Percentiles rank a stretch among this genome's conserved stretches.
Evolutionary conservation across 768 basidiomycete genomes (phyloP).

Genomic region (Mycena vulgaris): DNA sequence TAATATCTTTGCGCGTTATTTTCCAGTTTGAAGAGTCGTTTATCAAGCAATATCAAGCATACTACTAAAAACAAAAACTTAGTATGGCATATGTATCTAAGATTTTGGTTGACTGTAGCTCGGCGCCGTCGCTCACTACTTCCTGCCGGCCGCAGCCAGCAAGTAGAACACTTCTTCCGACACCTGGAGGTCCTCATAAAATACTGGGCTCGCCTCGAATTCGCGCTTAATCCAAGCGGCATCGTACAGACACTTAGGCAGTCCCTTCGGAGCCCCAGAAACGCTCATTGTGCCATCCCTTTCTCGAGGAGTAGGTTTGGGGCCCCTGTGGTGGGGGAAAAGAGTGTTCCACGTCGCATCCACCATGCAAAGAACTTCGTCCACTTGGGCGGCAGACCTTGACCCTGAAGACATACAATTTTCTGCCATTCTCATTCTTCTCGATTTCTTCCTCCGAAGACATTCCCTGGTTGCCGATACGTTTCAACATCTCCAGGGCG

Average conservation of each 20-base stretch:
- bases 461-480: conserved; percentile 5
- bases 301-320: neutral
- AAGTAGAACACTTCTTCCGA: conserved; percentile 1
- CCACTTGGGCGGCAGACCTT: neutral
- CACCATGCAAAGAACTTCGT: neutral
- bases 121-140: too few relatives aligned
- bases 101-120: too few relatives aligned
- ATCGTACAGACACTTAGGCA: conserved; percentile 5
- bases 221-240: neutral
- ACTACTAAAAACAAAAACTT: too few relatives aligned
- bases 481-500: neutral
- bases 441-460: conserved; percentile 16
- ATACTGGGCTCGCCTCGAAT: neutral
- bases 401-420: neutral
- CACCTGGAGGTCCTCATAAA: conserved; percentile 4
- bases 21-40: too few relatives aligned
- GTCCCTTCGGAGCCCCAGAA: neutral
- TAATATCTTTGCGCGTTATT: too few relatives aligned
- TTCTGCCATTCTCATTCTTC: neutral
- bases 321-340: neutral
- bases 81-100: too few relatives aligned
- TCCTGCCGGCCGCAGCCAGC: neutral
- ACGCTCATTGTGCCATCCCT: neutral
- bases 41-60: too few relatives aligned
- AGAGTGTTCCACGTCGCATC: neutral